Evolutionary conservation across 176 grass and related monocot species (phyloP).

Genomic region (Dendrocalamus sinicus): DNA sequence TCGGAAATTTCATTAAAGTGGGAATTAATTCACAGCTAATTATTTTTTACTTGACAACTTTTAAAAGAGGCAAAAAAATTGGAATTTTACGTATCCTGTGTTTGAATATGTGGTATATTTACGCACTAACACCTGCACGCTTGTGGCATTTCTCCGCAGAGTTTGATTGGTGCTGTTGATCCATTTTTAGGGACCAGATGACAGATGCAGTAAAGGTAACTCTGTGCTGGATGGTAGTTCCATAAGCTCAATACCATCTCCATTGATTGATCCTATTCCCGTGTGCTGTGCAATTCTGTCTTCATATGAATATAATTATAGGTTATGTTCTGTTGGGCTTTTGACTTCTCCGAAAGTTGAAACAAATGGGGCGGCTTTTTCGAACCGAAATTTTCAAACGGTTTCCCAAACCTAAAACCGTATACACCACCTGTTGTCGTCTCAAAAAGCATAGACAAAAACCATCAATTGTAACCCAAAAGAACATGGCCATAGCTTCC

Average conservation of each 20-base stretch:
- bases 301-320: background rate
- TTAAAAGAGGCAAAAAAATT: background rate
- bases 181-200: background rate
- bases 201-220: constrained; percentile 43
- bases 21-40: too few relatives aligned
- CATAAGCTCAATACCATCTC: background rate
- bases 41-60: background rate
- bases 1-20: too few relatives aligned
- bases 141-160: background rate
- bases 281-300: background rate
- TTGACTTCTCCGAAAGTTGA: background rate
- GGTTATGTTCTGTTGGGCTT: too few relatives aligned
- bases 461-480: too few relatives aligned
- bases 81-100: too few relatives aligned
- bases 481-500: too few relatives aligned
- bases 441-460: too few relatives aligned
- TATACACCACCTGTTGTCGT: too few relatives aligned
- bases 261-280: background rate
- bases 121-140: background rate
- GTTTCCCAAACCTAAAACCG: fast-evolving
- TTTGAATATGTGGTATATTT: background rate
- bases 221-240: background rate
- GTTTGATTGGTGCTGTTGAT: background rate
- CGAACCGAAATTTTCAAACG: too few relatives aligned
- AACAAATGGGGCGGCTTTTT: background rate